phyloP scores from a whole-genome alignment of 495 filamentous ascomycete genomes.

The Neurospora sp. region DNA sequence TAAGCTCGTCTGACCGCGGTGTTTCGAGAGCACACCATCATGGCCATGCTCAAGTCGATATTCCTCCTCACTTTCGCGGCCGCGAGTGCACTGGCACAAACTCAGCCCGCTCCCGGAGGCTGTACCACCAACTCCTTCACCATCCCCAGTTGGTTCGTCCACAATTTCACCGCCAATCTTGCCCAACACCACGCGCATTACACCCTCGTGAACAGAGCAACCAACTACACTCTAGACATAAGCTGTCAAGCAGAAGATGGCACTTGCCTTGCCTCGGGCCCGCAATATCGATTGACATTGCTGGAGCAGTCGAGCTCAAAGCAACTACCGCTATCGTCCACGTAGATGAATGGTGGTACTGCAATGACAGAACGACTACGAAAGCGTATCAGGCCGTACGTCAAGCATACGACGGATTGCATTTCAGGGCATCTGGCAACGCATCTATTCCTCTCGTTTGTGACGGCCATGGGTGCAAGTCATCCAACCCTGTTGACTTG shows the following conservation, averaged over 20 bases:
- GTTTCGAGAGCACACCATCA: not conserved
- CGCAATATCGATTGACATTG: not conserved
- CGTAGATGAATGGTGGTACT: constrained; percentile 13
- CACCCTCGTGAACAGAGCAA: constrained; percentile 19
- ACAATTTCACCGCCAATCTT: constrained; percentile 3
- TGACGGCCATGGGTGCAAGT: not conserved
- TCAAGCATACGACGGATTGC: not conserved
- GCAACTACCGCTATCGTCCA: not conserved
- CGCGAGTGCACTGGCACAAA: not conserved
- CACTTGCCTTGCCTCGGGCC: constrained; percentile 3
- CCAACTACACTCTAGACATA: constrained; percentile 11
- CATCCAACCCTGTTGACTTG: constrained; percentile 8
- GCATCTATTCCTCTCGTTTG: constrained; percentile 2
- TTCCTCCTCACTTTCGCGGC: not conserved
- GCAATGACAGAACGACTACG: constrained; percentile 5
- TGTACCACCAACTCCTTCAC: constrained; percentile 17
- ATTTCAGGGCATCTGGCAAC: constrained; percentile 12
- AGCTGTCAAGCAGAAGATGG: constrained; percentile 2
- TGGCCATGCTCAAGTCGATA: not conserved
- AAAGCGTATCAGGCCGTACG: not conserved
- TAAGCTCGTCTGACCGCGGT: not conserved
- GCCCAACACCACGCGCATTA: constrained; percentile 6
- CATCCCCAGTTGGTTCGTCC: constrained; percentile 16
- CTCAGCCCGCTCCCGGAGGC: not conserved
- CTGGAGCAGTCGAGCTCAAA: constrained; percentile 1